Conservation (phyloP, 768 basidiomycete species). For the Psilocybe cyanescens region DNA sequence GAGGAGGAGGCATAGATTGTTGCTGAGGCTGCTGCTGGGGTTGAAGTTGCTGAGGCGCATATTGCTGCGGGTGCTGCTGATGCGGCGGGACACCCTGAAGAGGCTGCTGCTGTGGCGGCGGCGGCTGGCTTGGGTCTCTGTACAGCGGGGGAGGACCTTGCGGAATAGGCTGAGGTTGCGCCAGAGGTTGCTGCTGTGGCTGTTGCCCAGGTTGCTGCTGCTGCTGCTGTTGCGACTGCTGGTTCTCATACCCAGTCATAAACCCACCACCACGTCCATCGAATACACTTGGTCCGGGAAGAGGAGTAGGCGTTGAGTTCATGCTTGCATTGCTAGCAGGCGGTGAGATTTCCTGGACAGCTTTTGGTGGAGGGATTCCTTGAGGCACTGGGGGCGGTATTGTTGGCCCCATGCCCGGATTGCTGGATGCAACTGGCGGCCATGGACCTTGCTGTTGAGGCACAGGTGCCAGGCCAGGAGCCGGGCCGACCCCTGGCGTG, state of each 20-base stretch:
- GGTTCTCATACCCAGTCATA: slow-evolving; percentile 22
- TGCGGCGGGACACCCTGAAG: slow-evolving; percentile 19
- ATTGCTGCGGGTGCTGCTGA: slow-evolving; percentile 26
- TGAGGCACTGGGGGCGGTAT: slow-evolving; percentile 25
- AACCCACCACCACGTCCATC: slow-evolving; percentile 35
- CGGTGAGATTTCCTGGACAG: slow-evolving; percentile 14
- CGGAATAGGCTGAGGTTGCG: slow-evolving; percentile 9
- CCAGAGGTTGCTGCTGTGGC: slow-evolving; percentile 15
- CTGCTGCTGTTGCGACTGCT: slow-evolving; percentile 9
- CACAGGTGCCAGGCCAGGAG: slow-evolving; percentile 22
- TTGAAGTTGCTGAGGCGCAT: slow-evolving; percentile 22
- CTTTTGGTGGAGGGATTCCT: slow-evolving; percentile 23
- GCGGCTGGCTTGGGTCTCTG: slow-evolving; percentile 18
- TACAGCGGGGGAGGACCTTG: slow-evolving; percentile 14
- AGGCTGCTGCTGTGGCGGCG: slow-evolving; percentile 24
- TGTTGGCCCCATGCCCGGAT: slow-evolving; percentile 5
- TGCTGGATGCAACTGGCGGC: slow-evolving; percentile 6
- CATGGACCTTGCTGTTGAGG: slow-evolving; percentile 29
- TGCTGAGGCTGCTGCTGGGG: slow-evolving; percentile 27
- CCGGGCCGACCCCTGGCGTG: slow-evolving; percentile 24
- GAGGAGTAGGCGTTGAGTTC: slow-evolving; percentile 20
- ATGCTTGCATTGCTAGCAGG: slow-evolving; percentile 17
- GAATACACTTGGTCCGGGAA: slow-evolving; percentile 33
- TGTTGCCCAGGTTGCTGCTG: slow-evolving; percentile 14
- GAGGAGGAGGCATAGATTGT: slow-evolving; percentile 22